A percentile compares a stretch with the other conserved stretches of the same genome.
These are phyloP conservation scores for Boletus tomentosulus DNA, from an alignment of 768 basidiomycete genomes.

Conservation along the genomic window DNA sequence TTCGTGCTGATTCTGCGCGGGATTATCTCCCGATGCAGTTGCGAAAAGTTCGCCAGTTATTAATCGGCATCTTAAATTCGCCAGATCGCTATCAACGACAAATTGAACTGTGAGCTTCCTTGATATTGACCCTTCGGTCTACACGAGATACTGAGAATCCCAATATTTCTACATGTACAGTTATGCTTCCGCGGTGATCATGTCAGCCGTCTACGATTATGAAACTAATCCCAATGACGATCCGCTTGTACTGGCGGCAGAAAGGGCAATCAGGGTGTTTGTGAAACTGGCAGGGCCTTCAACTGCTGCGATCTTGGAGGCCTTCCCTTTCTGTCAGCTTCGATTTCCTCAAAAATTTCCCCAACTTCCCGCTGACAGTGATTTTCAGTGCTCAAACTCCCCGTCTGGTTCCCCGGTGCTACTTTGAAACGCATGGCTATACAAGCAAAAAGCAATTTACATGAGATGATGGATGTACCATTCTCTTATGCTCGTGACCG, in stretches of 20 bases:
- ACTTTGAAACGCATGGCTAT: conserved; percentile 27
- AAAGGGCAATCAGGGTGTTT: conserved; percentile 26
- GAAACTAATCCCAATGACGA: conserved; percentile 27
- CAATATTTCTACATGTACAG: conserved; percentile 13
- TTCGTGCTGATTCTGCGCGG: conserved; percentile 24
- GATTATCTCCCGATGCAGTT: conserved; percentile 25
- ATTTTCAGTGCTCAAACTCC: conserved; percentile 27
- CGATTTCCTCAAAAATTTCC: conserved; percentile 1
- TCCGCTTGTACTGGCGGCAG: conserved; percentile 28
- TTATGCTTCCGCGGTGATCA: conserved; percentile 30
- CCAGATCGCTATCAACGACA: conserved; percentile 27
- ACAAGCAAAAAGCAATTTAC: conserved; percentile 26
- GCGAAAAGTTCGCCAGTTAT: conserved; percentile 27
- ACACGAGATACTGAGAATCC: conserved; percentile 1
- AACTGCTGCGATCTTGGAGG: conserved; percentile 26
- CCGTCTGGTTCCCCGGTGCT: conserved; percentile 36
- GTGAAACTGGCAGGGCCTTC: conserved; percentile 22
- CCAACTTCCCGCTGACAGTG: conserved; percentile 10
- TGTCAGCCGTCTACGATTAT: conserved; percentile 33
- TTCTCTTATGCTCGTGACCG: conserved; percentile 28
- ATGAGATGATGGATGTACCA: conserved; percentile 28
- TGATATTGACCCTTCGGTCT: background rate
- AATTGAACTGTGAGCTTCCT: conserved; percentile 28
- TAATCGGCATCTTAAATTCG: conserved; percentile 18
- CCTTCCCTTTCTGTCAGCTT: conserved; percentile 31